Base-by-base conservation (phyloP, 768 basidiomycete genomes). In the Cubamyces sp. region DNA sequence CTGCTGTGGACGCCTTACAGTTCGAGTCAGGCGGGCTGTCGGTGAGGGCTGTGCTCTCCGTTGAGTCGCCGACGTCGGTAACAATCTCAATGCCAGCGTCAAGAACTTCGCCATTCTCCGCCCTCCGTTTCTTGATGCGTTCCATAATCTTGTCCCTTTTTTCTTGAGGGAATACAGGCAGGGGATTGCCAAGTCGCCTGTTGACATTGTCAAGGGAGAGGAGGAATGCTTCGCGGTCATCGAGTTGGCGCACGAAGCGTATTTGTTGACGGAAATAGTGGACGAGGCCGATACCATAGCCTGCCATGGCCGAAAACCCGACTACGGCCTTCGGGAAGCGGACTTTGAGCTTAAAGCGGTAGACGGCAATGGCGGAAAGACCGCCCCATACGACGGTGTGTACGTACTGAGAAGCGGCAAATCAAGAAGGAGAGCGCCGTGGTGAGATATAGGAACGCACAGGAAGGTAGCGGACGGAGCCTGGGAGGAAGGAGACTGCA, bases 401-500 rank as follows among this genome's bases (percentile, higher is more conserved):
- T 19, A 62, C 52, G 28, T 68, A 65, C 73, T 60, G 72, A 62
- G 34, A 64, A 58, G 56, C 67, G 69, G 39, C 21, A 63, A 71
- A 66, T 55, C 41, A 39, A 58, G 58, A 34, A 16, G 18, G 26
- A 26, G 41, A 47, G 63, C 59, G 45, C 52, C 51, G 51, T 46
- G 19, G 30, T 48, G 52, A 53, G 43, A 25, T 30, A 40, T 43
- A 46, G 54, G 55, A 49, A 66, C 81, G 76, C 52, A 82, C 78
- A 59, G 79, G 77, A 64, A 74, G 77, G 62, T 82, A 77, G 34
- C 77, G 71, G 75, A 82, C 66, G 75, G 69, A 66, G 41, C 79
- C 80, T 40, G 86, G 81, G 26, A 86, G 72, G 75, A 88, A 90
- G 26, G 69, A 69, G 59, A 77, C 69, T 4, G 87, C 82, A 12